A percentile compares a stretch with the other conserved stretches of the same genome.
These are phyloP conservation scores for Lepidium didymum DNA, from an alignment of 345 rosid species.

Conservation along the genomic window DNA sequence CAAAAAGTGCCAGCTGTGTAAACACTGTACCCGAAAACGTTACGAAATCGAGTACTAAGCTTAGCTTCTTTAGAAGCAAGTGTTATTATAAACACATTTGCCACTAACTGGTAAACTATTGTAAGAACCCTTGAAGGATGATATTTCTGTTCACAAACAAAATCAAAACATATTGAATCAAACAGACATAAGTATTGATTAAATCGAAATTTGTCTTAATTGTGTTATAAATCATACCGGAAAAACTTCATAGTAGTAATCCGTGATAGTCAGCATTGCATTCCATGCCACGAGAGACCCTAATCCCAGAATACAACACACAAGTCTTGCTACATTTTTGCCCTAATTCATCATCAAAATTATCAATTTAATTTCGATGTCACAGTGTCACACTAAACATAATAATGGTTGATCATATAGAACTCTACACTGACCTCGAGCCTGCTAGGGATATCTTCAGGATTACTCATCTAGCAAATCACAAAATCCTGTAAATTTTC, in stretches of 20 bases:
- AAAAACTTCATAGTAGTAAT: slow-evolving; percentile 53
- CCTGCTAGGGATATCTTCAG: slow-evolving; percentile 13
- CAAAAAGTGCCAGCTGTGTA: slow-evolving; percentile 50
- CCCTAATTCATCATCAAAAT: slow-evolving; percentile 39
- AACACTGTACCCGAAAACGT: slow-evolving; percentile 56
- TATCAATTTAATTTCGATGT: neutral
- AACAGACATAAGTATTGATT: neutral
- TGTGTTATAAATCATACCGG: slow-evolving; percentile 38
- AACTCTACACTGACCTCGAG: slow-evolving; percentile 2
- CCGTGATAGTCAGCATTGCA: slow-evolving; percentile 72
- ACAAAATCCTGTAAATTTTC: neutral
- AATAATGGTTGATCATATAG: neutral
- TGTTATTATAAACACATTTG: slow-evolving; percentile 47
- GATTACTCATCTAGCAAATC: slow-evolving; percentile 6
- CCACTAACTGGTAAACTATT: slow-evolving; percentile 75
- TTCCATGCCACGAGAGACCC: slow-evolving; percentile 88
- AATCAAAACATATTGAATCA: neutral
- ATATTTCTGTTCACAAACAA: slow-evolving; percentile 38
- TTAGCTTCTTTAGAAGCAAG: slow-evolving; percentile 62
- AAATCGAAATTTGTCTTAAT: neutral
- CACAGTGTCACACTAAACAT: neutral
- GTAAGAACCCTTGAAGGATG: slow-evolving; percentile 76
- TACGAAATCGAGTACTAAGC: slow-evolving; percentile 57
- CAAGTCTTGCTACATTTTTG: slow-evolving; percentile 46
- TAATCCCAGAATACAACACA: slow-evolving; percentile 75